These are phyloP conservation scores for Ormosia semicastrata DNA, from an alignment of 306 rosid species.

Conservation along the genomic window DNA sequence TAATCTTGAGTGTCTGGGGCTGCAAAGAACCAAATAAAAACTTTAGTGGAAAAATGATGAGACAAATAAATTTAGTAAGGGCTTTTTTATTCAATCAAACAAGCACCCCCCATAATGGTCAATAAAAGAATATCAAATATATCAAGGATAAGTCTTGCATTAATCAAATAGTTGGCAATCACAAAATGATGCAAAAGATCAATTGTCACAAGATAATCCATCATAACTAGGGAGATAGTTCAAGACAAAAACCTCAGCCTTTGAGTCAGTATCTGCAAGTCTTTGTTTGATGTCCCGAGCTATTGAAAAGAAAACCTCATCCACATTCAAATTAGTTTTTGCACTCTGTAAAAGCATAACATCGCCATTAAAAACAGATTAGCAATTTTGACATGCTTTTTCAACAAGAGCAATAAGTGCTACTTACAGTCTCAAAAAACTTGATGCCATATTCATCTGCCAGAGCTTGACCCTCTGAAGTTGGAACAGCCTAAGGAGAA, in stretches of 20 bases:
- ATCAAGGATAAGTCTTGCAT: background rate
- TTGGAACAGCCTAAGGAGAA: conserved; percentile 83
- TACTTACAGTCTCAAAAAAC: conserved; percentile 93
- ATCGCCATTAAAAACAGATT: conserved; percentile 30
- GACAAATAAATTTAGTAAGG: background rate
- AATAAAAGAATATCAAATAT: background rate
- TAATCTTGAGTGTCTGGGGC: conserved; percentile 88
- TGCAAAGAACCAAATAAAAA: conserved; percentile 41
- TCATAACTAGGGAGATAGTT: conserved; percentile 15
- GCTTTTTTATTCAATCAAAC: background rate
- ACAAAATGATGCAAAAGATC: conserved; percentile 10
- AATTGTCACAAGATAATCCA: background rate
- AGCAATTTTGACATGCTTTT: background rate
- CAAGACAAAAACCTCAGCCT: conserved; percentile 64
- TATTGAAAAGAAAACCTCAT: conserved; percentile 94
- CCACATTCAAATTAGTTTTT: conserved; percentile 92
- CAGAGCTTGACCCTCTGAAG: conserved; percentile 91
- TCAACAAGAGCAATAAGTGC: conserved; percentile 19
- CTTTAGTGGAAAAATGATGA: background rate
- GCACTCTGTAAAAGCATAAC: conserved; percentile 71
- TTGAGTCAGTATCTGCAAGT: conserved; percentile 87
- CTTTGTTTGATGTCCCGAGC: conserved; percentile 97
- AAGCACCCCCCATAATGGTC: background rate
- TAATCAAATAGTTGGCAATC: background rate
- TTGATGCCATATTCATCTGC: conserved; percentile 95